Evolutionary conservation across 2,329 filamentous ascomycete species (phyloP).

Genomic region (Pseudopyrenochaeta lycopersici): DNA sequence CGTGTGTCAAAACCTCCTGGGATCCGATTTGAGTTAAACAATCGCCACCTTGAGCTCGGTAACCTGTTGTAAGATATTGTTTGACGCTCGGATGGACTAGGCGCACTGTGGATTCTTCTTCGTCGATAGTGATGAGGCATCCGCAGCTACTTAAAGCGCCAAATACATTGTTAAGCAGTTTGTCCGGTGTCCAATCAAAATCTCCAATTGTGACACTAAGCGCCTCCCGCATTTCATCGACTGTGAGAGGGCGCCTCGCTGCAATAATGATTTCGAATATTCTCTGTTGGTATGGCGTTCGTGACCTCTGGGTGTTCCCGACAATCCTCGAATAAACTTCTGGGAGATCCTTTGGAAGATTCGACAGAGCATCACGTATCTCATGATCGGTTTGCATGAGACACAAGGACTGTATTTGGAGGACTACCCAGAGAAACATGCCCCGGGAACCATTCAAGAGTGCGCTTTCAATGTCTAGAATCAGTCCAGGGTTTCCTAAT

Average conservation of each 20-base stretch:
- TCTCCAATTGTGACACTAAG: slow-evolving; percentile 49
- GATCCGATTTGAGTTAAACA: slow-evolving; percentile 1
- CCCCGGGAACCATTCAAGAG: slow-evolving; percentile 30
- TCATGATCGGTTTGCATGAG: slow-evolving; percentile 46
- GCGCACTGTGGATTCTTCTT: slow-evolving; percentile 33
- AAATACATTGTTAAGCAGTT: slow-evolving; percentile 20
- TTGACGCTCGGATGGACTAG: slow-evolving; percentile 31
- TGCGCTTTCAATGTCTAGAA: slow-evolving; percentile 33
- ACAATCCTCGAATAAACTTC: slow-evolving; percentile 30
- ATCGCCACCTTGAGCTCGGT: neutral
- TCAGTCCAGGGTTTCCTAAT: slow-evolving; percentile 36
- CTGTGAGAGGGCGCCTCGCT: slow-evolving; percentile 40
- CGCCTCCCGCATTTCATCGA: slow-evolving; percentile 50
- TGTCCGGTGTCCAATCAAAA: slow-evolving; percentile 13
- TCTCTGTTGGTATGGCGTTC: slow-evolving; percentile 7
- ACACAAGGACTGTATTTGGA: slow-evolving; percentile 40
- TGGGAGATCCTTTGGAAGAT: slow-evolving; percentile 27
- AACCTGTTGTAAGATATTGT: slow-evolving; percentile 20
- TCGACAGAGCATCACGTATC: slow-evolving; percentile 39
- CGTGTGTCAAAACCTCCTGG: slow-evolving; percentile 20
- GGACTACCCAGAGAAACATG: slow-evolving; percentile 38
- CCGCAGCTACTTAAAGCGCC: slow-evolving; percentile 29
- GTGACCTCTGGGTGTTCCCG: neutral
- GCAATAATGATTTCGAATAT: slow-evolving; percentile 41
- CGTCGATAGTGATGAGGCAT: slow-evolving; percentile 31